Conservation (phyloP, 169 alveolate genomes). For the Cryptosporidium andersoni region DNA sequence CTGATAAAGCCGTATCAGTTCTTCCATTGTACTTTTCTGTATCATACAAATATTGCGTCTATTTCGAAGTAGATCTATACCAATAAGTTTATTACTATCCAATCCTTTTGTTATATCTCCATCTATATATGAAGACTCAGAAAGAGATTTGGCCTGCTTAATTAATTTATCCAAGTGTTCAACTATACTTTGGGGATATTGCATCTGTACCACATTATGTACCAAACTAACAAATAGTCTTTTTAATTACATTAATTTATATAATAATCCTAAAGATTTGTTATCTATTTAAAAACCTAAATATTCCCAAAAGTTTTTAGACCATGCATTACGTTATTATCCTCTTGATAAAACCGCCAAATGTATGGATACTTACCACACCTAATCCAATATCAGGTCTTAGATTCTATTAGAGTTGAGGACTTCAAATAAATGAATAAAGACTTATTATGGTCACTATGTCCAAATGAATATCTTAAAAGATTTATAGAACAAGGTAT, state of each 20-base stretch:
- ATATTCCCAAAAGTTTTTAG: not conserved
- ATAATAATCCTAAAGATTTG: not conserved
- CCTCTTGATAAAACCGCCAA: conserved; percentile 44
- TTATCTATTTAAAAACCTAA: not conserved
- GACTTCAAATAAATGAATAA: conserved; percentile 8
- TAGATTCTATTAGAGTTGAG: not conserved
- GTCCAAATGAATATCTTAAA: conserved; percentile 57
- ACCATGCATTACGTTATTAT: conserved; percentile 20
- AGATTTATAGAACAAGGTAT: conserved; percentile 46
- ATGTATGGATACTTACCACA: not conserved
- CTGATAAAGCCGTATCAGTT: conserved; percentile 12
- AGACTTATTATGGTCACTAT: conserved; percentile 39
- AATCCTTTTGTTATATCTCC: not conserved
- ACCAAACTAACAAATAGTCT: not conserved
- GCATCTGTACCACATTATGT: not conserved
- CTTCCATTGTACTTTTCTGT: conserved; percentile 44
- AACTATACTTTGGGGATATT: conserved; percentile 25
- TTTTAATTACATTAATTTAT: not conserved
- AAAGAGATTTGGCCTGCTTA: conserved; percentile 31
- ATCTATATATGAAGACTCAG: not conserved
- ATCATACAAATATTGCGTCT: conserved; percentile 51
- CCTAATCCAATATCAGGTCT: not conserved
- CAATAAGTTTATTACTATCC: not conserved
- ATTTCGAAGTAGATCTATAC: not conserved
- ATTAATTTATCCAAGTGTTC: conserved; percentile 51